Conservation (phyloP, 306 rosid genomes). For the Castanospermum australe region DNA sequence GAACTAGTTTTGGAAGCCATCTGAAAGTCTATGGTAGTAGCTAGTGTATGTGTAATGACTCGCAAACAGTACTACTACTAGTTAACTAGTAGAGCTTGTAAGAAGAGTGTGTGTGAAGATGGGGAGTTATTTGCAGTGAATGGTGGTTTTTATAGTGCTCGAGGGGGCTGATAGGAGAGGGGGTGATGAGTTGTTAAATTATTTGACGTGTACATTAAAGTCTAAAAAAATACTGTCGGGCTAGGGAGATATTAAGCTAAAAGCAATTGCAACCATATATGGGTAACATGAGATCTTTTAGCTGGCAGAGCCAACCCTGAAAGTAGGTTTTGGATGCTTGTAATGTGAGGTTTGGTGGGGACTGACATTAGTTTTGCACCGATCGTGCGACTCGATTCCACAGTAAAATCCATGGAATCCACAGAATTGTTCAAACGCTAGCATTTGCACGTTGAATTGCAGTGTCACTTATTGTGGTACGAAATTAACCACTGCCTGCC, state of each 20-base stretch:
- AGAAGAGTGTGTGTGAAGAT: slow-evolving; percentile 16
- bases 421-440: not conserved
- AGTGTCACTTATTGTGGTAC: slow-evolving; percentile 7
- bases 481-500: not conserved
- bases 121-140: not conserved
- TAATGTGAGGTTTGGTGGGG: not conserved
- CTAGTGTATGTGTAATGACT: not conserved
- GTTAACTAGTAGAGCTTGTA: not conserved
- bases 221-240: not conserved
- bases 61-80: too few relatives aligned
- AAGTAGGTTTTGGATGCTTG: slow-evolving; percentile 36
- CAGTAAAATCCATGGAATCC: not conserved
- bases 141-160: slow-evolving; percentile 24
- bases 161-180: not conserved
- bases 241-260: not conserved
- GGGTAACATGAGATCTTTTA: slow-evolving; percentile 17
- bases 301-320: slow-evolving; percentile 48
- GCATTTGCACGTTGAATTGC: not conserved
- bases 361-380: not conserved
- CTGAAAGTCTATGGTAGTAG: slow-evolving; percentile 2
- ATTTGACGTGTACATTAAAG: not conserved
- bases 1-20: slow-evolving; percentile 65
- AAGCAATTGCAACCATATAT: slow-evolving; percentile 38
- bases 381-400: not conserved
- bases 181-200: not conserved